These are phyloP conservation scores for Aspergillus sergii DNA, from an alignment of 2,329 filamentous ascomycete species.

Conservation along the genomic window DNA sequence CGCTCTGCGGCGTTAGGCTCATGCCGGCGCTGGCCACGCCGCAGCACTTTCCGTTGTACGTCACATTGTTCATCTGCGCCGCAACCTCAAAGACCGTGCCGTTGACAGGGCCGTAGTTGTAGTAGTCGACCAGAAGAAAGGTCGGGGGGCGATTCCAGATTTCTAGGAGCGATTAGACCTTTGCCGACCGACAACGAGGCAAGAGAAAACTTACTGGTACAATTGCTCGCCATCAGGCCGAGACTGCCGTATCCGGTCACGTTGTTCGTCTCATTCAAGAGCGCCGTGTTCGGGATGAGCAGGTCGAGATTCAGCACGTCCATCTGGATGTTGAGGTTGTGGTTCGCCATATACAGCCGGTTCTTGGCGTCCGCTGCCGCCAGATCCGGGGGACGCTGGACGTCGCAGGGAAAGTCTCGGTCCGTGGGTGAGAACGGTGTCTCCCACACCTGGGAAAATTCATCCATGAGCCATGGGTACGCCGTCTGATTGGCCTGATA, in stretches of 20 bases:
- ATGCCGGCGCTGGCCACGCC: constrained; percentile 32
- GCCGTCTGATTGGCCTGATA: constrained; percentile 77
- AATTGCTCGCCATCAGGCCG: constrained; percentile 65
- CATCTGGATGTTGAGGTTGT: constrained; percentile 84
- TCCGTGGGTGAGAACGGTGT: constrained; percentile 78
- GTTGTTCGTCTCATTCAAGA: constrained; percentile 73
- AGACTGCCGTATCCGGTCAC: constrained; percentile 67
- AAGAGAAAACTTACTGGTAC: constrained; percentile 48
- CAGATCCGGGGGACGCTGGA: constrained; percentile 74
- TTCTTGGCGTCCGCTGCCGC: constrained; percentile 55
- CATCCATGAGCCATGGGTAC: constrained; percentile 81
- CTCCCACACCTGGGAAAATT: constrained; percentile 90
- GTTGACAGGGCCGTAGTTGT: constrained; percentile 68
- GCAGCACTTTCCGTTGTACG: constrained; percentile 57
- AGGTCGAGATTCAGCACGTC: constrained; percentile 65
- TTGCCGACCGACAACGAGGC: neutral
- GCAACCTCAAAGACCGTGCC: constrained; percentile 79
- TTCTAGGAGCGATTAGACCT: constrained; percentile 31
- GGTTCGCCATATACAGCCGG: constrained; percentile 81
- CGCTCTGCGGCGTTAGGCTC: constrained; percentile 20
- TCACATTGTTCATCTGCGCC: constrained; percentile 71
- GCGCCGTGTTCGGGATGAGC: constrained; percentile 70
- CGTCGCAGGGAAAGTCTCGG: constrained; percentile 72
- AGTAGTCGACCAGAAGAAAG: constrained; percentile 82
- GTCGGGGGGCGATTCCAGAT: constrained; percentile 69